Evolutionary conservation across 208 protist species (phyloP).

Genomic region (Trichomonas vaginalis): DNA sequence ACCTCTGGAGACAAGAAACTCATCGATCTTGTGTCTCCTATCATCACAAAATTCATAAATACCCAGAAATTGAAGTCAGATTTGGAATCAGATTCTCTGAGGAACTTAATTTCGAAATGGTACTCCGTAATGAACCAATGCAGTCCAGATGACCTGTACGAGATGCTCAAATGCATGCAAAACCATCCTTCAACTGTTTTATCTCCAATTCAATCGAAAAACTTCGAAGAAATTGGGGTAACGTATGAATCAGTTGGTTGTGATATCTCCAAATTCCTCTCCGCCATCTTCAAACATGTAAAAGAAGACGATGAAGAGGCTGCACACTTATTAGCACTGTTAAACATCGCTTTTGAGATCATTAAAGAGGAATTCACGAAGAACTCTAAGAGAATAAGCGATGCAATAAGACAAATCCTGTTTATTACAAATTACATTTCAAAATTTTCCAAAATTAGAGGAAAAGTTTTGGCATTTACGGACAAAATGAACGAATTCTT

Average conservation of each 20-base stretch:
- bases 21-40: not conserved
- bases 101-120: not conserved
- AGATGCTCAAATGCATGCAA: not conserved
- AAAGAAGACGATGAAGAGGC: not conserved
- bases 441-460: not conserved
- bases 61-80: not conserved
- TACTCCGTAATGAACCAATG: not conserved
- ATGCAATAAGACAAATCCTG: not conserved
- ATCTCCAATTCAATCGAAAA: not conserved
- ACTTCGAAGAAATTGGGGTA: not conserved
- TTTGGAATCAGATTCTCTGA: not conserved
- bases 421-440: not conserved
- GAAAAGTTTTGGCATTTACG: not conserved
- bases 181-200: not conserved
- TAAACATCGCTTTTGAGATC: not conserved
- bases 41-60: not conserved
- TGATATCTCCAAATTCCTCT: not conserved
- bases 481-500: not conserved
- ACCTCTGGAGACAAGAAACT: not conserved
- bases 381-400: not conserved
- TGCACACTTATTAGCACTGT: not conserved
- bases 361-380: not conserved
- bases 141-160: not conserved
- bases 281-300: not conserved
- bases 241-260: not conserved